Evolutionary conservation across 2,329 filamentous ascomycete genomes (phyloP).

Genomic region (Stagonosporopsis rhizophila): DNA sequence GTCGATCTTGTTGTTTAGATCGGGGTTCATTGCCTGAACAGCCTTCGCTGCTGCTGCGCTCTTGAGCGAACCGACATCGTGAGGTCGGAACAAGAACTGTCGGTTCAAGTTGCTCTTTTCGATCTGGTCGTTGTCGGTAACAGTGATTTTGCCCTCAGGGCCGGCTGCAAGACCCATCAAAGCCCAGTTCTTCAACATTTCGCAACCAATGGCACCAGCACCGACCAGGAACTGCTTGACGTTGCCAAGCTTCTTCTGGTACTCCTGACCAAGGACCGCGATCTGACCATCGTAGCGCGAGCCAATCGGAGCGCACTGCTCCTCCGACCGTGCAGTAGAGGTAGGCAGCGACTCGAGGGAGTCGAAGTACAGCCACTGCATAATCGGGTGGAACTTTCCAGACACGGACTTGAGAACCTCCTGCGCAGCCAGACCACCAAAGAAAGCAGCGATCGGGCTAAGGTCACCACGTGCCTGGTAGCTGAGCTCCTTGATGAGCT

Average conservation of each 20-base stretch:
- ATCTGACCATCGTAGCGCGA: conserved; percentile 97
- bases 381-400: conserved; percentile 95
- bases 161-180: conserved; percentile 96
- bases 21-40: conserved; percentile 95
- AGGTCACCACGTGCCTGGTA: conserved; percentile 94
- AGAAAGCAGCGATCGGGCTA: conserved; percentile 91
- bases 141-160: conserved; percentile 84
- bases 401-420: conserved; percentile 97
- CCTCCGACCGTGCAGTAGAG: conserved; percentile 76
- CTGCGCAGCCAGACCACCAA: conserved; percentile 91
- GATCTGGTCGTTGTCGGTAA: conserved; percentile 98
- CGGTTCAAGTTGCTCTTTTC: conserved; percentile 99
- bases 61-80: conserved; percentile 95
- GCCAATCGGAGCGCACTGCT: conserved; percentile 83
- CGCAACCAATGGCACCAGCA: conserved; percentile 95
- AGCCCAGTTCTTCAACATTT: conserved; percentile 99
- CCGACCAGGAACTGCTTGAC: conserved; percentile 93
- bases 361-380: conserved; percentile 97
- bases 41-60: conserved; percentile 90
- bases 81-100: conserved; percentile 92
- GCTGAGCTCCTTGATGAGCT: conserved; percentile 88
- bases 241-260: conserved; percentile 91
- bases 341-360: conserved; percentile 93
- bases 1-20: conserved; percentile 83
- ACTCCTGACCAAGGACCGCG: conserved; percentile 91